Base-by-base conservation (phyloP, 306 rosid genomes). In the Mimosa bimucronata region DNA sequence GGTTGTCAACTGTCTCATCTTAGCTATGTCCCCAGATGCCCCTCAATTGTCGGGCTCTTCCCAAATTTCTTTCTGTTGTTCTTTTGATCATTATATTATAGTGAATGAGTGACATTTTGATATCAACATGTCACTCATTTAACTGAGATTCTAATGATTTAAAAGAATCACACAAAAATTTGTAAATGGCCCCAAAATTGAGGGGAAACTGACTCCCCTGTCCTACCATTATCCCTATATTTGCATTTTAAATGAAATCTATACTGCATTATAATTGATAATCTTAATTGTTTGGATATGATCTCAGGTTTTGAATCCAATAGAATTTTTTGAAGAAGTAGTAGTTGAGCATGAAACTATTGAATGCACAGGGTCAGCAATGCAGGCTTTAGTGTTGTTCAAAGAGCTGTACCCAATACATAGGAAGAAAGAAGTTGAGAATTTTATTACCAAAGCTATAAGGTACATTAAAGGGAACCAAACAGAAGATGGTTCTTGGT, bases 371-470 rank as follows among this genome's bases (percentile, higher is more conserved):
- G 28, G 65, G 15, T n/a, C 82, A 30, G 52, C 79, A 64, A 40
- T 38, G 19, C 50, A 67, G 13, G 73, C n/a, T 4, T 44, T 67
- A n/a, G 19, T 38, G 12, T 4, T 67, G 5, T 67, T 67, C 4
- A 40, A 14, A 10, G 29, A 67, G 50, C 0, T 9, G 5, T 40
- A 67, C 40, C 50, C 50, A 37, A 66, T 46, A 38, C 71, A 66
- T 9, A 34, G 46, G 8, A 37, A 37, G 13, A n/a, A 19, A 66
- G 46, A 37, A 26, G 9, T 19, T 9, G 28, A 19, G 28, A 37
- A 37, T 7, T 37, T 34, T 23, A 3, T 66, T 66, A 86, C 3
- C 90, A 92, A 64, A 85, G 93, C 25, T 87, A 86, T 70, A 10
- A 57, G 30, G 19, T 67, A 19, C 30, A 4, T 67, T 67, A 6